A percentile compares a stretch with the other conserved stretches of the same genome.
Conservation (phyloP, 2,329 filamentous ascomycete species). For the Colletotrichum musicola region DNA sequence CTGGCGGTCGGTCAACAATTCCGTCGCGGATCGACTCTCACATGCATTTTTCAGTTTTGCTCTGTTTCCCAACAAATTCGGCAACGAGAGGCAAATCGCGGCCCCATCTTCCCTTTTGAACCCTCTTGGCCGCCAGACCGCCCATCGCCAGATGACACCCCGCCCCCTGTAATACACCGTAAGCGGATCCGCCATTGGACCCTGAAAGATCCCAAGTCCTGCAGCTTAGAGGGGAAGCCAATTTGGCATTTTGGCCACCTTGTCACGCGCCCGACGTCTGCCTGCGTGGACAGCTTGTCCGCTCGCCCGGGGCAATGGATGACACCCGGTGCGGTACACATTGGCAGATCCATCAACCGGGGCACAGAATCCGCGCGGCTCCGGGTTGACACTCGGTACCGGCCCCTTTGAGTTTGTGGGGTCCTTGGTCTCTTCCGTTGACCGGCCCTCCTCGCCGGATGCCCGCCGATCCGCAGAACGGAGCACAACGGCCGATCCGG, state of each 20-base stretch:
- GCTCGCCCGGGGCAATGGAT: slow-evolving; percentile 12
- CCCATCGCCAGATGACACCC: slow-evolving; percentile 37
- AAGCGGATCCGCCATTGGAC: slow-evolving; percentile 31
- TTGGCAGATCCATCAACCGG: not conserved
- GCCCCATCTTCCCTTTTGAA: slow-evolving; percentile 38
- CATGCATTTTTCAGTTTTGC: slow-evolving; percentile 23
- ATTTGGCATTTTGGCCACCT: slow-evolving; percentile 33
- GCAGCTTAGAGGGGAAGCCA: slow-evolving; percentile 28
- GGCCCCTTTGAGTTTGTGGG: too few relatives aligned
- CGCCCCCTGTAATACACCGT: slow-evolving; percentile 17
- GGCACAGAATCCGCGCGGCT: not conserved
- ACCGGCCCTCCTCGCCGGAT: too few relatives aligned
- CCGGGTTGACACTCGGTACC: too few relatives aligned
- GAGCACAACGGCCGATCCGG: too few relatives aligned
- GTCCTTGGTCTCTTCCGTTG: too few relatives aligned
- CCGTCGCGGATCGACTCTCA: slow-evolving; percentile 32
- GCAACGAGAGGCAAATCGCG: slow-evolving; percentile 30
- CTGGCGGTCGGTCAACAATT: slow-evolving; percentile 30
- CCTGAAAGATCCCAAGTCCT: slow-evolving; percentile 29
- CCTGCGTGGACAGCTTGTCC: not conserved
- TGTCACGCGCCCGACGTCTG: not conserved
- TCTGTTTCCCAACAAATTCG: slow-evolving; percentile 39
- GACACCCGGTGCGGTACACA: not conserved
- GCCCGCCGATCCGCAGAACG: too few relatives aligned
- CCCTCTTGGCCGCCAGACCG: slow-evolving; percentile 39